These are phyloP conservation scores for Theobroma grandiflorum DNA, from an alignment of 441 rosid species.

Conservation along the genomic window DNA sequence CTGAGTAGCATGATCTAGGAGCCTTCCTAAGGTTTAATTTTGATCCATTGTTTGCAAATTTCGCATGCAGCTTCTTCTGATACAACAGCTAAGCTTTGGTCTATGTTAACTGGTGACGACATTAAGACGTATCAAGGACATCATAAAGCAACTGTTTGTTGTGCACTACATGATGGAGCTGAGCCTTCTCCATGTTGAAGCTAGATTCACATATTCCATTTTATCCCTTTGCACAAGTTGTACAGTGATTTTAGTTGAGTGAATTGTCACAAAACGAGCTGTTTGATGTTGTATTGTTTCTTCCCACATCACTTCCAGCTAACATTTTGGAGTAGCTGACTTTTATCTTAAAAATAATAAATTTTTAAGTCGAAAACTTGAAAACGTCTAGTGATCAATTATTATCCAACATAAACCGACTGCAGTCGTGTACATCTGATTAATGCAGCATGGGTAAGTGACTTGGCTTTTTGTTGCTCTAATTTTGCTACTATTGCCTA, in stretches of 20 bases:
- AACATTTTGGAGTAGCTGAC: background rate
- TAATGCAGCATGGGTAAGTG: too few relatives aligned
- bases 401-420: too few relatives aligned
- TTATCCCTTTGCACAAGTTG: background rate
- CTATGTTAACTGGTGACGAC: conserved; percentile 68
- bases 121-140: conserved; percentile 85
- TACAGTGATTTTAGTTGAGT: background rate
- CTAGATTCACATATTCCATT: background rate
- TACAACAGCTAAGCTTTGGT: conserved; percentile 88
- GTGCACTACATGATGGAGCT: conserved; percentile 91
- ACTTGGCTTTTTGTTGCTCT: too few relatives aligned
- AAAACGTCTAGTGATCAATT: too few relatives aligned
- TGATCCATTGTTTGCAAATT: background rate
- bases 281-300: conserved; percentile 7
- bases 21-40: too few relatives aligned
- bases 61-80: conserved; percentile 80
- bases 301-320: background rate
- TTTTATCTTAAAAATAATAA: background rate
- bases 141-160: conserved; percentile 88
- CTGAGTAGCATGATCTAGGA: too few relatives aligned
- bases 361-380: too few relatives aligned
- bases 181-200: conserved; percentile 56
- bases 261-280: background rate
- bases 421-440: too few relatives aligned
- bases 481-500: too few relatives aligned